Evolutionary conservation across 2,329 filamentous ascomycete species (phyloP).

Genomic region (Xylaria sp.): DNA sequence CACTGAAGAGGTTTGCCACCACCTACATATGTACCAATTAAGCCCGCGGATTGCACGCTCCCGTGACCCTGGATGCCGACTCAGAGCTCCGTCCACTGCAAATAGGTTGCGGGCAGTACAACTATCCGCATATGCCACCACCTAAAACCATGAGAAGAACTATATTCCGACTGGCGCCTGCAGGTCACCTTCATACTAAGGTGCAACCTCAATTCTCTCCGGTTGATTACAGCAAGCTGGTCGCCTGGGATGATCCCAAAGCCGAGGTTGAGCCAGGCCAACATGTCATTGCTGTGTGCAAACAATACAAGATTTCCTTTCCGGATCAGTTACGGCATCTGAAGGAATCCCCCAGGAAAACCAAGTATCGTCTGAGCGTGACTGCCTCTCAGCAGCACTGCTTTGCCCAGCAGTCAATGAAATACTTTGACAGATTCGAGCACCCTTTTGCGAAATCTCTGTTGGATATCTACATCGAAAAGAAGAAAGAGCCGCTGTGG

Average conservation of each 20-base stretch:
- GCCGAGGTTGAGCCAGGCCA: slow-evolving; percentile 34
- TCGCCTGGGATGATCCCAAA: neutral
- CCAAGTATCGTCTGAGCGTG: slow-evolving; percentile 35
- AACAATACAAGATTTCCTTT: slow-evolving; percentile 57
- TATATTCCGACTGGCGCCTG: slow-evolving; percentile 24
- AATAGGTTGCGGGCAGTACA: slow-evolving; percentile 26
- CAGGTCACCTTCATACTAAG: neutral
- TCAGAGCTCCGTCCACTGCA: neutral
- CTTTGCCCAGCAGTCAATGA: slow-evolving; percentile 43
- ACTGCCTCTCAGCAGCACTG: slow-evolving; percentile 42
- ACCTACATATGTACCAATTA: neutral
- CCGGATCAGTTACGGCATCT: slow-evolving; percentile 30
- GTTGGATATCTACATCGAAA: slow-evolving; percentile 47
- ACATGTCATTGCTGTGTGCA: slow-evolving; percentile 43
- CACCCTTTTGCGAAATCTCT: slow-evolving; percentile 47
- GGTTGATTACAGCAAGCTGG: neutral
- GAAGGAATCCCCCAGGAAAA: slow-evolving; percentile 25
- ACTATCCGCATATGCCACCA: slow-evolving; percentile 6
- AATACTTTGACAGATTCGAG: slow-evolving; percentile 46
- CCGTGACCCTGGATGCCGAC: neutral
- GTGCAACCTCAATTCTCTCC: neutral
- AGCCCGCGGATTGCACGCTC: slow-evolving; percentile 6
- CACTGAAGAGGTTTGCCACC: neutral
- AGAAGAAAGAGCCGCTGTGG: slow-evolving; percentile 48
- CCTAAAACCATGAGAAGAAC: slow-evolving; percentile 42